A percentile compares a stretch with the other conserved stretches of the same genome.
These are phyloP conservation scores for Lactifluus echinatus DNA, from an alignment of 768 basidiomycete genomes.

Conservation along the genomic window DNA sequence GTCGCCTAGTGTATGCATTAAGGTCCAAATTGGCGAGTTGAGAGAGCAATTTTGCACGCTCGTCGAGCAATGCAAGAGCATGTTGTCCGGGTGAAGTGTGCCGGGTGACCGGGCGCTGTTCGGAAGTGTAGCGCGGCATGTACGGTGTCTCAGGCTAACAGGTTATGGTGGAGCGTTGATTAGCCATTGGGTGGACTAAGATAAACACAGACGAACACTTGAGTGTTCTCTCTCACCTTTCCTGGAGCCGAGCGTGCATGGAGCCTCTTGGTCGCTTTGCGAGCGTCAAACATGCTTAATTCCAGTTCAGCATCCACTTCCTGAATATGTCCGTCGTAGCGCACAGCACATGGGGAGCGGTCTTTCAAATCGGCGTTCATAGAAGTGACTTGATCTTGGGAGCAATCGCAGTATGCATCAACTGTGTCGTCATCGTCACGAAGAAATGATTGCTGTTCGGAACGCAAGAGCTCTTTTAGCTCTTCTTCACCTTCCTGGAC, in stretches of 20 bases:
- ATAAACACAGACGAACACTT: not conserved
- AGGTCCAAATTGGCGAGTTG: constrained; percentile 42
- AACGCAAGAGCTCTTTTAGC: constrained; percentile 7
- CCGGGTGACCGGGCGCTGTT: constrained; percentile 23
- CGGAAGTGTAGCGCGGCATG: not conserved
- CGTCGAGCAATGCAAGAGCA: constrained; percentile 45
- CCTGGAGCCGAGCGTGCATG: not conserved
- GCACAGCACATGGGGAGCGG: constrained; percentile 28
- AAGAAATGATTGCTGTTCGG: constrained; percentile 5
- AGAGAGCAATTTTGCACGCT: constrained; percentile 47
- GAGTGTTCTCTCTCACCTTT: not conserved
- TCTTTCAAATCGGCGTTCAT: not conserved
- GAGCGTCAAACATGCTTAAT: constrained; percentile 35
- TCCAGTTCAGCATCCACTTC: constrained; percentile 46
- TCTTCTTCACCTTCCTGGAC: constrained; percentile 12
- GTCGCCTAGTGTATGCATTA: not conserved
- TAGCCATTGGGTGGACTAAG: not conserved
- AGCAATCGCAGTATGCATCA: constrained; percentile 22
- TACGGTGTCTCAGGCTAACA: not conserved
- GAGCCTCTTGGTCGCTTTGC: not conserved
- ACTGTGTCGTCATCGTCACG: constrained; percentile 5
- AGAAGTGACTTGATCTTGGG: constrained; percentile 3
- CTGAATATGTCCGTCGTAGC: constrained; percentile 47
- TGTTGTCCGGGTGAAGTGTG: constrained; percentile 35
- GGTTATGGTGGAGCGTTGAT: not conserved